Percentiles rank a stretch among this genome's conserved stretches.
Evolutionary conservation across 768 basidiomycete genomes (phyloP).

Genomic region (Paxillus involutus): DNA sequence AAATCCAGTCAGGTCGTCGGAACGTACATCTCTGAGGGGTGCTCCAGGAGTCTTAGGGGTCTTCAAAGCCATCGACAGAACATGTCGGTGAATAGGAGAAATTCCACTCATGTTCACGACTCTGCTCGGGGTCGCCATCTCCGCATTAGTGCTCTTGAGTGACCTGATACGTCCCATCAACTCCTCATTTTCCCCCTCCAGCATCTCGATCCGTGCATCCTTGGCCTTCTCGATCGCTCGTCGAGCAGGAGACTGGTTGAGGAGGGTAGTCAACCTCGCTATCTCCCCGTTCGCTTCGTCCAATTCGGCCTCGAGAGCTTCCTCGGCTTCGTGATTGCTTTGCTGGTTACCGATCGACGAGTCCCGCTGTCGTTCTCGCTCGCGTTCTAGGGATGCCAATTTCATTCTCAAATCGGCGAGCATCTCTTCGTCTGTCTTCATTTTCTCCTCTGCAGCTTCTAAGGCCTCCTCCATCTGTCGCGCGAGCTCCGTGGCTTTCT

Average conservation of each 20-base stretch:
- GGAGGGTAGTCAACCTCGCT: constrained; percentile 60
- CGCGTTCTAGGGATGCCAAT: constrained; percentile 57
- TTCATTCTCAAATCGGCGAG: constrained; percentile 51
- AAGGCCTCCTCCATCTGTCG: constrained; percentile 76
- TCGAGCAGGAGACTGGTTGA: constrained; percentile 72
- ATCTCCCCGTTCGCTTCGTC: constrained; percentile 78
- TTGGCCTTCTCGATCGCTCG: constrained; percentile 78
- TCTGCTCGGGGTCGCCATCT: constrained; percentile 59
- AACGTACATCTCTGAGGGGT: constrained; percentile 71
- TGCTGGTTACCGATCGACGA: constrained; percentile 15
- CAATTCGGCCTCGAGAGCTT: constrained; percentile 71
- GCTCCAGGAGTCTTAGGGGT: constrained; percentile 78
- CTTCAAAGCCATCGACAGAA: constrained; percentile 64
- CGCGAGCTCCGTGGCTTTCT: constrained; percentile 54
- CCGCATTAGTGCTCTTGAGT: constrained; percentile 51
- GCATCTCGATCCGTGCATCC: constrained; percentile 69
- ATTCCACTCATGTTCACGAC: constrained; percentile 55
- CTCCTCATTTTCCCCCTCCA: constrained; percentile 78
- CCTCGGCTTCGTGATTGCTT: constrained; percentile 53
- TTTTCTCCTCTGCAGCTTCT: constrained; percentile 71
- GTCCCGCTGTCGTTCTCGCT: constrained; percentile 40
- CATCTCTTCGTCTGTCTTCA: constrained; percentile 58
- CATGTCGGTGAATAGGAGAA: constrained; percentile 77
- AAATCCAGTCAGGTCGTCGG: not conserved
- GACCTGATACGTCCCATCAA: constrained; percentile 68